Evolutionary conservation across 257 asterid species (phyloP).

Genomic region (Asclepias syriaca): DNA sequence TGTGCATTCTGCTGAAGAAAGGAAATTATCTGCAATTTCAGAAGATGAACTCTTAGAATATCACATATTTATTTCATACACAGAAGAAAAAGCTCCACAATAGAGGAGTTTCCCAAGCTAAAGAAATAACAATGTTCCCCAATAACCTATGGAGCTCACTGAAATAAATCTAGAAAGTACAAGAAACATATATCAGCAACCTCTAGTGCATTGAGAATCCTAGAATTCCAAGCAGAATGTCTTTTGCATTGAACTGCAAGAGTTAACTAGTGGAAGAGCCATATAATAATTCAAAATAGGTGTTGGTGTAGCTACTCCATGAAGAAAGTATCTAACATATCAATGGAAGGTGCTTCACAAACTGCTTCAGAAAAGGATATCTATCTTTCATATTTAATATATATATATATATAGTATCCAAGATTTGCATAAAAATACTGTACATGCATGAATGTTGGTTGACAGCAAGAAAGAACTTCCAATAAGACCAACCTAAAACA

Average conservation of each 20-base stretch:
- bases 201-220: not conserved
- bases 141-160: not conserved
- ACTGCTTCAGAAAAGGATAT: not conserved
- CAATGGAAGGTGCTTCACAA: not conserved
- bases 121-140: not conserved
- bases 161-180: too few relatives aligned
- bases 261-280: not conserved
- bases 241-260: not conserved
- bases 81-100: not conserved
- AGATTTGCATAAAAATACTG: not conserved
- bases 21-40: constrained; percentile 69
- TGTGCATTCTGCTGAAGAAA: constrained; percentile 98
- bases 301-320: not conserved
- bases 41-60: not conserved
- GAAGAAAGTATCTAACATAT: not conserved
- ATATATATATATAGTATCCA: too few relatives aligned
- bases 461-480: not conserved
- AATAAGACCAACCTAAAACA: not conserved
- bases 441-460: not conserved
- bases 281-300: not conserved
- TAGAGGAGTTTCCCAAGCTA: not conserved
- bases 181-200: not conserved
- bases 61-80: not conserved
- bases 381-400: not conserved
- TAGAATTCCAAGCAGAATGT: not conserved